These are phyloP conservation scores for Tuber melanosporum DNA, from an alignment of 495 filamentous ascomycete genomes.

Conservation along the genomic window DNA sequence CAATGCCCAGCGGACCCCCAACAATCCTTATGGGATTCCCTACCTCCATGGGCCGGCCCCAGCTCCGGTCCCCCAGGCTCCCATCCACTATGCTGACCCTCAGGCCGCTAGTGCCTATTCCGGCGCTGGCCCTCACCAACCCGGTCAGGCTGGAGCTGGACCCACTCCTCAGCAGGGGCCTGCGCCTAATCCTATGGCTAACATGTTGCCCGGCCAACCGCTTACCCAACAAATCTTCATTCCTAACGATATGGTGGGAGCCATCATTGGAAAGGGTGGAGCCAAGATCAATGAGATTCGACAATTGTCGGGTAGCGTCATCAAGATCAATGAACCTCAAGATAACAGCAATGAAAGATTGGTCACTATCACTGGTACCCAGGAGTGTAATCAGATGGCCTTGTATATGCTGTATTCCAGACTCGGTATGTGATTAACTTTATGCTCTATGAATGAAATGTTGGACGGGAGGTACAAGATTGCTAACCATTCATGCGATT, in stretches of 20 bases:
- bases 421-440: conserved; percentile 65
- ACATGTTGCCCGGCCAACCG: conserved; percentile 73
- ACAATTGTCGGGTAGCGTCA: conserved; percentile 92
- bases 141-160: conserved; percentile 55
- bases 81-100: conserved; percentile 68
- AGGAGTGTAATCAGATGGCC: conserved; percentile 98
- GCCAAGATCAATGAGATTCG: conserved; percentile 99
- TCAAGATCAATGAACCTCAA: conserved; percentile 99
- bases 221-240: conserved; percentile 98
- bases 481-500: conserved; percentile 30
- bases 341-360: conserved; percentile 97
- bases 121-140: conserved; percentile 72
- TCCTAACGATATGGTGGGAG: conserved; percentile 98
- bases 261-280: conserved; percentile 97
- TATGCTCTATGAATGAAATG: conserved; percentile 18
- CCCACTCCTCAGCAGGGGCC: conserved; percentile 42
- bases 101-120: conserved; percentile 59
- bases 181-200: conserved; percentile 64
- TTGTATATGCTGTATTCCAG: conserved; percentile 97
- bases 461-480: conserved; percentile 24
- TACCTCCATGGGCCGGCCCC: conserved; percentile 64
- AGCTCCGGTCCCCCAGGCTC: conserved; percentile 56
- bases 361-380: conserved; percentile 94
- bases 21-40: conserved; percentile 60
- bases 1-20: conserved; percentile 57